Percentiles rank a stretch among this genome's conserved stretches.
Evolutionary conservation across 768 basidiomycete genomes (phyloP).

Genomic region (Agaricus blazei): DNA sequence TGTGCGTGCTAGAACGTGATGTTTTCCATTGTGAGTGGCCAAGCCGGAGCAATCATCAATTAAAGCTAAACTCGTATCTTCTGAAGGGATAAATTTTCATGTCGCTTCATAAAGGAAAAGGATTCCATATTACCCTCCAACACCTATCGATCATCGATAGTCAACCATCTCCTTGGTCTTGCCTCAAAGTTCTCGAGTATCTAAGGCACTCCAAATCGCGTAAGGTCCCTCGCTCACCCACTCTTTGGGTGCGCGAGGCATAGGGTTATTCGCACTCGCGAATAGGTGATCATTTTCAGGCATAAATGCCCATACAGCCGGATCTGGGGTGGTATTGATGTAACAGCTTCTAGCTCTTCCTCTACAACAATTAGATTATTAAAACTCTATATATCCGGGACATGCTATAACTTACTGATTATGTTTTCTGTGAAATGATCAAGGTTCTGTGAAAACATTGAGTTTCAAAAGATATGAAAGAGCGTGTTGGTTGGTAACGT

Average conservation of each 20-base stretch:
- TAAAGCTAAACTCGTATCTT: too few relatives aligned
- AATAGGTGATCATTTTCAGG: slow-evolving; percentile 56
- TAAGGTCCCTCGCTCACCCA: slow-evolving; percentile 48
- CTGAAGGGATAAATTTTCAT: too few relatives aligned
- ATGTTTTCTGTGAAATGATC: slow-evolving; percentile 68
- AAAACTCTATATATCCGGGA: background rate
- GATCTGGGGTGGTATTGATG: slow-evolving; percentile 56
- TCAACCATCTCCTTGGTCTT: too few relatives aligned
- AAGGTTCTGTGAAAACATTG: slow-evolving; percentile 36
- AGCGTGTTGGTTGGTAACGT: slow-evolving; percentile 15
- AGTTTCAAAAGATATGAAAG: background rate
- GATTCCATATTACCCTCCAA: too few relatives aligned
- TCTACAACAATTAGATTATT: slow-evolving; percentile 18
- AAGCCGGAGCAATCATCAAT: too few relatives aligned
- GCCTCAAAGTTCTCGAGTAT: background rate
- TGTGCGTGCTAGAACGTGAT: too few relatives aligned
- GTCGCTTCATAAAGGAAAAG: too few relatives aligned
- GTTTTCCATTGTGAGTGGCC: too few relatives aligned
- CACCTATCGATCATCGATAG: too few relatives aligned
- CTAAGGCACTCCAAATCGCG: slow-evolving; percentile 28
- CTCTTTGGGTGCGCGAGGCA: slow-evolving; percentile 44
- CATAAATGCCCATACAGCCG: slow-evolving; percentile 54
- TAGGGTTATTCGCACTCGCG: slow-evolving; percentile 24
- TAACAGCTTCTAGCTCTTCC: slow-evolving; percentile 57
- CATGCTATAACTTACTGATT: slow-evolving; percentile 38